Conservation (phyloP, 345 rosid species). For the Bruguiera parviflora region DNA sequence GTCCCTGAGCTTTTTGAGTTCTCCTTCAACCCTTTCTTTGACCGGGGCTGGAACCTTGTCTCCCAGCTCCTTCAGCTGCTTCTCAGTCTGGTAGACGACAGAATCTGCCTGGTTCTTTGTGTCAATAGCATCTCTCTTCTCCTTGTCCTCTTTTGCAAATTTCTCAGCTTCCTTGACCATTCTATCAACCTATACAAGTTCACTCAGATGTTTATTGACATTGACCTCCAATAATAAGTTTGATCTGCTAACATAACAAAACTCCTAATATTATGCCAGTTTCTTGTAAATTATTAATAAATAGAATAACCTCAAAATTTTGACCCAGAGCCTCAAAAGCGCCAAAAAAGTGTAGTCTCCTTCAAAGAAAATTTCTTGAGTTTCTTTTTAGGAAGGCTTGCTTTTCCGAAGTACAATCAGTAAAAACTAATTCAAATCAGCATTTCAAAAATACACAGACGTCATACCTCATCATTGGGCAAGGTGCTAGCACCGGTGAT, state of each 20-base stretch:
- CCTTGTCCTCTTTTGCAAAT: slow-evolving; percentile 85
- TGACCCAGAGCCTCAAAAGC: no score
- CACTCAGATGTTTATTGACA: not conserved
- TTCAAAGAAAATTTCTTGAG: no score
- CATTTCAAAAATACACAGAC: not conserved
- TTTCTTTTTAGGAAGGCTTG: no score
- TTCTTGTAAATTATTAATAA: not conserved
- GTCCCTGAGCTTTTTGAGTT: slow-evolving; percentile 78
- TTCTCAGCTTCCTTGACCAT: slow-evolving; percentile 93
- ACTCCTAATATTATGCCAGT: not conserved
- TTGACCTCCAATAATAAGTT: not conserved
- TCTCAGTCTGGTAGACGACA: slow-evolving; percentile 86
- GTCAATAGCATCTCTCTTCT: slow-evolving; percentile 93
- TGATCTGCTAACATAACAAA: not conserved
- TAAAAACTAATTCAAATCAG: no score
- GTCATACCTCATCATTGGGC: slow-evolving; percentile 81
- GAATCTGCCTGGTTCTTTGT: slow-evolving; percentile 98
- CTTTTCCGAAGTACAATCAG: no score
- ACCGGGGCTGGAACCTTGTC: slow-evolving; percentile 84
- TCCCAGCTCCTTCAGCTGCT: slow-evolving; percentile 88
- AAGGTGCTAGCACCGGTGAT: slow-evolving; percentile 96
- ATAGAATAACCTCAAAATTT: not conserved
- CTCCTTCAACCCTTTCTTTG: slow-evolving; percentile 84
- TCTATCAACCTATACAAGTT: slow-evolving; percentile 55
- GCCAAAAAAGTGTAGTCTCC: no score